phyloP scores from a whole-genome alignment of 202 grass and related monocot species.

The Schoenoplectus tabernaemontani region DNA sequence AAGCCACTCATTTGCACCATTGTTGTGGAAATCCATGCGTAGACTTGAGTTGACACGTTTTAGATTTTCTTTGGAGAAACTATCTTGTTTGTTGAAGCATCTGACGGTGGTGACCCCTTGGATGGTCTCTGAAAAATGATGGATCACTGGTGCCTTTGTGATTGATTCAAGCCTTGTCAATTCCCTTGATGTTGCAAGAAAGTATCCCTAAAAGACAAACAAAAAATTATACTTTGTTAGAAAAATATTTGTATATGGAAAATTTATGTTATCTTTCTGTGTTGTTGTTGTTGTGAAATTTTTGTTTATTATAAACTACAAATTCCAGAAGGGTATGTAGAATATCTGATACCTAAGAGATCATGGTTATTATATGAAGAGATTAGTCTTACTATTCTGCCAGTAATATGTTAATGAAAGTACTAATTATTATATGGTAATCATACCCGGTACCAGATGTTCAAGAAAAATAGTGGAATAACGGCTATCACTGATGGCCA shows the following conservation, averaged over 20 bases:
- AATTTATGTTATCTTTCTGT: background rate
- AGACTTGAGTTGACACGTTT: conserved; percentile 81
- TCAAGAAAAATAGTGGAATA: conserved; percentile 63
- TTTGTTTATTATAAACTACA: background rate
- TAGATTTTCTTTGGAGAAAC: conserved; percentile 67
- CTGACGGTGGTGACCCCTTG: conserved; percentile 85
- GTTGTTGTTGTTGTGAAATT: background rate
- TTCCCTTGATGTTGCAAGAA: conserved; percentile 77
- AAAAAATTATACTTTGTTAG: background rate
- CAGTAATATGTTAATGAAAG: background rate
- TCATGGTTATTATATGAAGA: background rate
- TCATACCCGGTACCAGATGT: conserved; percentile 92
- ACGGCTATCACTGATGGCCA: conserved; percentile 78
- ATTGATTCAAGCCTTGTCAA: conserved; percentile 89
- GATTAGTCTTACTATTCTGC: background rate
- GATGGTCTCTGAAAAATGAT: conserved; percentile 96
- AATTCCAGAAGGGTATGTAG: background rate
- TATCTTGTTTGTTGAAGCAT: conserved; percentile 73
- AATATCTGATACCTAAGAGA: background rate
- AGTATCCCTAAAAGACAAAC: conserved; percentile 49
- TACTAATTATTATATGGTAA: background rate
- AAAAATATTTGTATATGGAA: background rate
- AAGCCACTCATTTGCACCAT: conserved; percentile 92
- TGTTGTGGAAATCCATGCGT: conserved; percentile 97
- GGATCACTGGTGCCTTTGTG: conserved; percentile 94